Evolutionary conservation across 2,329 filamentous ascomycete species (phyloP).

Genomic region (Diaporthe batatas): DNA sequence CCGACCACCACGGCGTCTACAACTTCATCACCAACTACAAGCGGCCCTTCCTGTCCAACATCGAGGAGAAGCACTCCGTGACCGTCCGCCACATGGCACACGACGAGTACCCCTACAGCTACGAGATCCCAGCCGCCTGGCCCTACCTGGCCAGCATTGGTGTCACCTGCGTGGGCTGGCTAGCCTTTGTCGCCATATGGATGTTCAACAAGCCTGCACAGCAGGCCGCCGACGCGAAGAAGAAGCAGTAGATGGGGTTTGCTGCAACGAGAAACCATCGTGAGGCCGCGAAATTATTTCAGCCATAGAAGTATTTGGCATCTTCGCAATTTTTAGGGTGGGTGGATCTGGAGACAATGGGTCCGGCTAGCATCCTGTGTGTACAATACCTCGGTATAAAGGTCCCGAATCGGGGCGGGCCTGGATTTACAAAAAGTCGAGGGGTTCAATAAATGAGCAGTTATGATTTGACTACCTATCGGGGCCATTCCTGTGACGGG

Average conservation of each 20-base stretch:
- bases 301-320: slow-evolving; percentile 18
- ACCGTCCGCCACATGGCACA: slow-evolving; percentile 97
- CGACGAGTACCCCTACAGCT: slow-evolving; percentile 95
- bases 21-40: slow-evolving; percentile 99
- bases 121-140: slow-evolving; percentile 90
- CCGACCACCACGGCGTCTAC: slow-evolving; percentile 99
- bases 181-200: slow-evolving; percentile 90
- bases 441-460: slow-evolving; percentile 36
- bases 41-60: slow-evolving; percentile 86
- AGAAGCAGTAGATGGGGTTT: slow-evolving; percentile 57
- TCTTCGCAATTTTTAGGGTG: slow-evolving; percentile 15
- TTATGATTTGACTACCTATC: slow-evolving; percentile 11
- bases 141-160: slow-evolving; percentile 93
- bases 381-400: slow-evolving; percentile 38
- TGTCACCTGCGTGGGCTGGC: slow-evolving; percentile 85
- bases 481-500: neutral
- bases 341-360: slow-evolving; percentile 27
- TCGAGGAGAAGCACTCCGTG: slow-evolving; percentile 95
- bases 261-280: neutral
- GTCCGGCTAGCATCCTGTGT: slow-evolving; percentile 34
- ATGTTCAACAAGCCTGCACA: slow-evolving; percentile 73
- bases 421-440: slow-evolving; percentile 37
- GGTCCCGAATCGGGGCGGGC: slow-evolving; percentile 16
- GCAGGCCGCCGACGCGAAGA: slow-evolving; percentile 55
- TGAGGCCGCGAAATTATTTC: neutral